Percentiles rank a stretch among this genome's conserved stretches.
phyloP scores from a whole-genome alignment of 148 eudicot species.

The Chenopodium quinoa region DNA sequence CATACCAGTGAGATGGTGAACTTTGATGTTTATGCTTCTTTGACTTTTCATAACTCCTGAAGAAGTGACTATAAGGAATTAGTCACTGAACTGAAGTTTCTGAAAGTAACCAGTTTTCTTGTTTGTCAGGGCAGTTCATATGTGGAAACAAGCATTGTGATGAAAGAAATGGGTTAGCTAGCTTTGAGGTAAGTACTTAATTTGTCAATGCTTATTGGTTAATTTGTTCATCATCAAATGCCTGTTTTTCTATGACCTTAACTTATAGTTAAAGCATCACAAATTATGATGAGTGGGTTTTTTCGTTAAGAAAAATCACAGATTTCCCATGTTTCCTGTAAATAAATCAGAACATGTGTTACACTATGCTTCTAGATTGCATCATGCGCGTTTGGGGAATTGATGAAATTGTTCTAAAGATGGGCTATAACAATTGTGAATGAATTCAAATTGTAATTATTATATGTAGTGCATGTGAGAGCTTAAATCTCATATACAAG shows the following conservation, averaged over 20 bases:
- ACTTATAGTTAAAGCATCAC: no score
- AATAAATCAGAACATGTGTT: not conserved
- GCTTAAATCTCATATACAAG: no score
- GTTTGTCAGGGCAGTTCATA: slow-evolving; percentile 85
- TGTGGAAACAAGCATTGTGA: slow-evolving; percentile 94
- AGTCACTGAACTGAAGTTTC: slow-evolving; percentile 3
- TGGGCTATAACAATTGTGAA: not conserved
- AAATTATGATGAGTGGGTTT: not conserved
- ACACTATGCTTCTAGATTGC: not conserved
- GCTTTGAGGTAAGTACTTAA: slow-evolving; percentile 72
- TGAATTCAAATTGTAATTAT: not conserved
- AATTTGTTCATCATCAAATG: not conserved
- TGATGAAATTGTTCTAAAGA: not conserved
- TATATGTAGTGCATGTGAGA: not conserved
- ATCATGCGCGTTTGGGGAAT: not conserved
- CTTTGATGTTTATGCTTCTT: slow-evolving; percentile 2
- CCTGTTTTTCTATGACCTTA: not conserved
- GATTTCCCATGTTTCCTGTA: not conserved
- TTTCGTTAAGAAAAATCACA: not conserved
- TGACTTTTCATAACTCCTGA: not conserved
- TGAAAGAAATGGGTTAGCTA: slow-evolving; percentile 61
- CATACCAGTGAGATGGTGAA: not conserved
- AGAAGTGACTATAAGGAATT: slow-evolving; percentile 8
- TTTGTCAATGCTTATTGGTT: not conserved
- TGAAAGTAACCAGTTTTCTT: slow-evolving; percentile 27